These are phyloP conservation scores for Fusarium verticillioides DNA, from an alignment of 2,329 filamentous ascomycete species.

Conservation along the genomic window DNA sequence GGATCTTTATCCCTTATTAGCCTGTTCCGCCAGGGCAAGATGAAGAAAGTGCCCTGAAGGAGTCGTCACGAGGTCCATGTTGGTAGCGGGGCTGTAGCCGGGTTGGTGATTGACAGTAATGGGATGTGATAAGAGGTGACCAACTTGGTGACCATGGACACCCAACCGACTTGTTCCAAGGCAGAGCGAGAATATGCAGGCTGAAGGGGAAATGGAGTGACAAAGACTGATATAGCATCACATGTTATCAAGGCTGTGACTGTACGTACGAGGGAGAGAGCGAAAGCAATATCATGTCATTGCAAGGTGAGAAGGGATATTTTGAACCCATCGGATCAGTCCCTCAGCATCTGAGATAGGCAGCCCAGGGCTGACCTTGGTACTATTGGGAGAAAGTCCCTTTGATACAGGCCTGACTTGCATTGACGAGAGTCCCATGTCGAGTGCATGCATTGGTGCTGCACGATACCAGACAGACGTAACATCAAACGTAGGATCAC, in stretches of 20 bases:
- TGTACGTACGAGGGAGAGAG: constrained; percentile 3
- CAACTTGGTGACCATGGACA: constrained; percentile 19
- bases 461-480: constrained; percentile 13
- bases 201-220: constrained; percentile 16
- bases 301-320: constrained; percentile 14
- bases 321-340: constrained; percentile 34
- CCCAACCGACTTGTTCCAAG: constrained; percentile 28
- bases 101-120: constrained; percentile 24
- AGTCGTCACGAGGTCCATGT: constrained; percentile 40
- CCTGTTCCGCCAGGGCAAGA: constrained; percentile 31
- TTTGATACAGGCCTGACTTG: constrained; percentile 20
- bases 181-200: constrained; percentile 1
- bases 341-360: constrained; percentile 33
- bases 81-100: constrained; percentile 38
- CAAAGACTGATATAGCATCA: constrained; percentile 20
- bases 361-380: constrained; percentile 17
- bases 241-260: constrained; percentile 19
- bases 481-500: constrained; percentile 21
- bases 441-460: constrained; percentile 34
- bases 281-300: constrained; percentile 25
- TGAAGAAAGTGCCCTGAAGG: constrained; percentile 30
- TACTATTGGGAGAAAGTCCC: constrained; percentile 13
- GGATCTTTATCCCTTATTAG: constrained; percentile 36
- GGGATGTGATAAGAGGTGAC: constrained; percentile 40
- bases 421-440: constrained; percentile 30